Base-by-base conservation (phyloP, 768 basidiomycete species). In the Tylopilus plumbeoviolaceoides region DNA sequence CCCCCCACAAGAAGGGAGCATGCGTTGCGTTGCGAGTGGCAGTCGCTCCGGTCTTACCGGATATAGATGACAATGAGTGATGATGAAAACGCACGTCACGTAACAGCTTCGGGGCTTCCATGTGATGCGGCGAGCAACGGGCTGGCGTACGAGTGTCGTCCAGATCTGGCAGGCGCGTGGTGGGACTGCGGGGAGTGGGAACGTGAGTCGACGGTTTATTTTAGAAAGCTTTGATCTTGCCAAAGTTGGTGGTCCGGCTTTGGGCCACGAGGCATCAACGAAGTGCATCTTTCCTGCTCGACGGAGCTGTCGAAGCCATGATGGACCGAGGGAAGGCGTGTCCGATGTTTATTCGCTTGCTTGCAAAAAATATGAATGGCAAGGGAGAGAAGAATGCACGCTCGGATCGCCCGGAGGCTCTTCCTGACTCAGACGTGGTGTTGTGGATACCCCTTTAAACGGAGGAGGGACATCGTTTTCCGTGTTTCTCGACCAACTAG, bases 231-330 rank as follows among this genome's bases (percentile, higher is more conserved):
- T 48, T 49, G 38, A 45, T 51, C 4, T 56, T 57, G 48, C 54
- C 43, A 41, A 48, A 28, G 39, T 33, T 33, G 30, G 53, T 30
- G 8, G 7, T 30, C 28, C 82, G 85, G 56, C 75, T 78, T n/a
- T 5, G 45, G 75, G 71, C 63, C 83, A 85, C 38, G 81, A 78
- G 9, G 70, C 70, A 54, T 83, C 77, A 65, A 83, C 87, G 15
- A 70, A 68, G 57, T 10, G 38, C 81, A 78, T 44, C 82, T 80
- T 50, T 82, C 80, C 28, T 70, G 61, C 15, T 75, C 69, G 10
- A 72, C 62, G 27, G 64, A 58, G 80, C 84, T 84, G 41, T 70
- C 67, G 54, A 84, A 79, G 5, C 76, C 72, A 25, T 79, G 75
- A 18, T 39, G 35, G 6, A 12, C 12, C 11, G 14, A 33, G 33